Conservation (phyloP, 176 grass and related monocot genomes). For the Oryza coarctata region DNA sequence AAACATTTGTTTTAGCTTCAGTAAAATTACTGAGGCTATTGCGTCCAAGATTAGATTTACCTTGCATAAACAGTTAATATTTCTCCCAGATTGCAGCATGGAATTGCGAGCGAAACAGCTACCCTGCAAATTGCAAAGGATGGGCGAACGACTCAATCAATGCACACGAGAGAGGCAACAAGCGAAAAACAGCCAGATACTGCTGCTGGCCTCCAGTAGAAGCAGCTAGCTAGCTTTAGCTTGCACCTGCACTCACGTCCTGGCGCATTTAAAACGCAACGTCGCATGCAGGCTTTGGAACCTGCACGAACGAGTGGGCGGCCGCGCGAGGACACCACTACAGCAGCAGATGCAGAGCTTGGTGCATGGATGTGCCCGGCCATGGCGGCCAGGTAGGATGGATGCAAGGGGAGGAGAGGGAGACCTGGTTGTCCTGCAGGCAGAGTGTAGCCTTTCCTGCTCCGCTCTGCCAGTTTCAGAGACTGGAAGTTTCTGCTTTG, state of each 20-base stretch:
- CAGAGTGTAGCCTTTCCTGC: background rate
- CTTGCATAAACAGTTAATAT: background rate
- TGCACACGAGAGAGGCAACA: background rate
- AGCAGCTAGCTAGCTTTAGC: too few relatives aligned
- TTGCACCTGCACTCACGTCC: background rate
- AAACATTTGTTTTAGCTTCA: too few relatives aligned
- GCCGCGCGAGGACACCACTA: background rate
- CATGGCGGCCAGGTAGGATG: background rate
- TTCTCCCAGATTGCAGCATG: background rate
- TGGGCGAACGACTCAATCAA: constrained; percentile 10
- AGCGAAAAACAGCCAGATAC: background rate
- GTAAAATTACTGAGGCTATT: background rate
- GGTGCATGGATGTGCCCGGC: background rate
- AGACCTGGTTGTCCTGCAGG: too few relatives aligned
- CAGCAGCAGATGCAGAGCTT: background rate
- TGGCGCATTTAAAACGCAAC: background rate
- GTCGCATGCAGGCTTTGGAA: background rate
- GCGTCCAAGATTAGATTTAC: background rate
- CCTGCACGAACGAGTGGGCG: too few relatives aligned
- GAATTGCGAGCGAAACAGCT: background rate
- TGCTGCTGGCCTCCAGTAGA: background rate
- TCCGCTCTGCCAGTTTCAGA: background rate
- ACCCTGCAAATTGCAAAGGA: background rate
- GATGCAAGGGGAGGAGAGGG: background rate
- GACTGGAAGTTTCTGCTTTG: constrained; percentile 24